Percentiles rank a stretch among this genome's conserved stretches.
Conservation (phyloP, 1,139 yeast genomes). For the Blastobotrys malaysiensis region DNA sequence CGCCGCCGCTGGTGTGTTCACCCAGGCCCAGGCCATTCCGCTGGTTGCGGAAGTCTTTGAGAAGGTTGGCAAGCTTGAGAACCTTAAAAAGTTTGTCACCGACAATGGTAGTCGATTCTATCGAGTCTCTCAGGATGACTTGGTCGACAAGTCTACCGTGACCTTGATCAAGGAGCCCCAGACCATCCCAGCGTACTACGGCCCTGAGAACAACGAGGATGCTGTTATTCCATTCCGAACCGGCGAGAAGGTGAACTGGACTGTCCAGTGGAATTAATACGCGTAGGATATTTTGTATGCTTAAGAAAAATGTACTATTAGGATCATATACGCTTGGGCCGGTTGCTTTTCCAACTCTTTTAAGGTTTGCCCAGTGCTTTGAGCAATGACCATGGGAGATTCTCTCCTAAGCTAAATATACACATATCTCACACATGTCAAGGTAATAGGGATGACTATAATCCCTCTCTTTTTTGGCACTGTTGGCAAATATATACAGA, state of each 20-base stretch:
- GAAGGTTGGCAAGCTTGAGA: constrained; percentile 52
- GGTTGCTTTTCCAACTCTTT: no score
- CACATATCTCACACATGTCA: no score
- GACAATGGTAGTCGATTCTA: constrained; percentile 71
- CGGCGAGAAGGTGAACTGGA: constrained; percentile 69
- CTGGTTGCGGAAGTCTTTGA: constrained; percentile 88
- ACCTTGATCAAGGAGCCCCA: constrained; percentile 42
- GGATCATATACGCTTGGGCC: no score
- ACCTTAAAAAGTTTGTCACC: constrained; percentile 67
- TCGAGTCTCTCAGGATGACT: constrained; percentile 41
- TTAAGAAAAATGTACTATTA: no score
- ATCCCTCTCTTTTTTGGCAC: no score
- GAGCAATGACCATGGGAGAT: no score
- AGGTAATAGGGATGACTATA: no score
- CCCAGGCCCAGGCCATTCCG: constrained; percentile 77
- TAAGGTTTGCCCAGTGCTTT: no score
- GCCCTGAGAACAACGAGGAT: constrained; percentile 40
- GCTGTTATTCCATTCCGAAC: constrained; percentile 87
- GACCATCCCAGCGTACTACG: constrained; percentile 51
- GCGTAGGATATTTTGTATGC: background rate
- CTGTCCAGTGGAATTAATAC: constrained; percentile 63
- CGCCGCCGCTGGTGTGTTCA: constrained; percentile 96
- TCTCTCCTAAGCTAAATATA: no score
- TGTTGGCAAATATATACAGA: no score
- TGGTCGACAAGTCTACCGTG: constrained; percentile 27